Conservation (phyloP, 257 asterid species). For the Ligustrum vulgare region DNA sequence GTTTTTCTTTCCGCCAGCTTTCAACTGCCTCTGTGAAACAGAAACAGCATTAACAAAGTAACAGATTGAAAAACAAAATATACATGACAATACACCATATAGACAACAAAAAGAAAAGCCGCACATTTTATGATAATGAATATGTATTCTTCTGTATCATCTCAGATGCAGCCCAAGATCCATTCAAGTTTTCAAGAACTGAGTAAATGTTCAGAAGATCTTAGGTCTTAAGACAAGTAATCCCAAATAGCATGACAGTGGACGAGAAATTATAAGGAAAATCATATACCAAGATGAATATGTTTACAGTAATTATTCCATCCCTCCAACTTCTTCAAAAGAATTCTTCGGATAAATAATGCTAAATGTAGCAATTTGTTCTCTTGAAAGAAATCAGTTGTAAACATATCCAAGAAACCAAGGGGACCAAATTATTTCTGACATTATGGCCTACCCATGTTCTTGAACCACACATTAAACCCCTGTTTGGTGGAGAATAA, state of each 20-base stretch:
- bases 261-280: background rate
- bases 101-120: background rate
- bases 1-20: conserved; percentile 69
- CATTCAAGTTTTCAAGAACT: background rate
- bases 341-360: background rate
- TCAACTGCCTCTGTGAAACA: conserved; percentile 61
- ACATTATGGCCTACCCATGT: background rate
- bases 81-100: conserved; percentile 11
- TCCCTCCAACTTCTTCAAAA: background rate
- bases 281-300: background rate
- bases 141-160: background rate
- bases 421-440: background rate
- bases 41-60: conserved; percentile 19
- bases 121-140: too few relatives aligned
- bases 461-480: too few relatives aligned
- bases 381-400: background rate
- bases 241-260: background rate
- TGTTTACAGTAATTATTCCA: background rate
- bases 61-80: conserved; percentile 5
- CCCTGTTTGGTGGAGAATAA: too few relatives aligned
- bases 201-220: background rate
- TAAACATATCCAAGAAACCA: background rate
- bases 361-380: background rate
- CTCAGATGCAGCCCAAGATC: background rate
- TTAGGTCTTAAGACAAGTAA: background rate